These are phyloP conservation scores for Exophiala bonariae DNA, from an alignment of 2,329 filamentous ascomycete species.

Conservation along the genomic window DNA sequence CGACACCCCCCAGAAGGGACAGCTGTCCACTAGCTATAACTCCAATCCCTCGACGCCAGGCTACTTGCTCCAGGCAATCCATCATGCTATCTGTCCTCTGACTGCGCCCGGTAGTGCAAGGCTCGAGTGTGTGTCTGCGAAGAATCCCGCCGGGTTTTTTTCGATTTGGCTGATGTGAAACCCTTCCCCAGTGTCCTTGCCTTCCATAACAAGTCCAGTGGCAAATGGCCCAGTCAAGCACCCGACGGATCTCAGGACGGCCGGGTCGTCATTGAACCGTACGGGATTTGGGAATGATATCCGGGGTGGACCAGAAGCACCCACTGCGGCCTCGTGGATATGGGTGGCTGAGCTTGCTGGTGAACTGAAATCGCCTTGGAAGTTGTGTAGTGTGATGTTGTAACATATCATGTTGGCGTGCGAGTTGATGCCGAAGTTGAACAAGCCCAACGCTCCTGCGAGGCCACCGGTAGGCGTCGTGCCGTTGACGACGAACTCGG, in stretches of 20 bases:
- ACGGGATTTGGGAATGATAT: conserved; percentile 52
- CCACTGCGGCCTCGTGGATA: conserved; percentile 51
- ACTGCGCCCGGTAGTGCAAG: conserved; percentile 52
- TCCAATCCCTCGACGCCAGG: no score
- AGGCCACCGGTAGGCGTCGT: conserved; percentile 37
- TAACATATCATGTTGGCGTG: conserved; percentile 44
- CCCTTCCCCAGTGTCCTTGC: conserved; percentile 46
- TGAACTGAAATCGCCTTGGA: conserved; percentile 52
- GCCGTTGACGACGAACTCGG: conserved; percentile 50
- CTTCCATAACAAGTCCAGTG: conserved; percentile 42
- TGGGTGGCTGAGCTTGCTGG: conserved; percentile 54
- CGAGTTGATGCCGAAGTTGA: conserved; percentile 55
- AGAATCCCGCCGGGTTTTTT: conserved; percentile 50
- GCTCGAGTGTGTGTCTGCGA: conserved; percentile 54
- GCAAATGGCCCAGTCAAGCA: conserved; percentile 37
- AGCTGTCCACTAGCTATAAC: no score
- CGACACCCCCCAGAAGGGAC: no score
- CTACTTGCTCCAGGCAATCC: not conserved
- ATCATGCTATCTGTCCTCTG: conserved; percentile 47
- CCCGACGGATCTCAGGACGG: conserved; percentile 16
- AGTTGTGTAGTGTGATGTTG: conserved; percentile 52
- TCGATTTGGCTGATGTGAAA: conserved; percentile 55
- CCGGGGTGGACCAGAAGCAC: conserved; percentile 51
- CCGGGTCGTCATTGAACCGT: conserved; percentile 33
- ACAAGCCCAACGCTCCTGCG: conserved; percentile 47